Conservation (phyloP, 2,329 filamentous ascomycete genomes). For the Penicillium sp. region DNA sequence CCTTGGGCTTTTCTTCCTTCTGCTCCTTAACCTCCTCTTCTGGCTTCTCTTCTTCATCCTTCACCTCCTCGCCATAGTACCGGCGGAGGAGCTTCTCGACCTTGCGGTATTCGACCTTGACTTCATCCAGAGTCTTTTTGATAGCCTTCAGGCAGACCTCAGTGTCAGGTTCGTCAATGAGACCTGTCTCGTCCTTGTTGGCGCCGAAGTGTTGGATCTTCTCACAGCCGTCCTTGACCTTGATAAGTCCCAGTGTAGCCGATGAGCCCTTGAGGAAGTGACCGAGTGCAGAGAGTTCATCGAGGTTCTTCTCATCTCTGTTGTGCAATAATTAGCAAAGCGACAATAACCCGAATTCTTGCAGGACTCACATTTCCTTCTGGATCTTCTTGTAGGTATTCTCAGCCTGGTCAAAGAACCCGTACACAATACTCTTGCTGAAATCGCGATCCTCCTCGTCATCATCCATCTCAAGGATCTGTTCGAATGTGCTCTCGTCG, state of each 20-base stretch:
- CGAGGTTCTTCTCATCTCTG: conserved; percentile 67
- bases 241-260: conserved; percentile 84
- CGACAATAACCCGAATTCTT: neutral
- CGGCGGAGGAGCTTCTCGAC: conserved; percentile 67
- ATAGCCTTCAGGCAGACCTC: conserved; percentile 68
- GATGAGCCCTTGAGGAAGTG: conserved; percentile 98
- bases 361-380: conserved; percentile 63
- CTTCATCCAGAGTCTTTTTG: conserved; percentile 64
- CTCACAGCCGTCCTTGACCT: conserved; percentile 90
- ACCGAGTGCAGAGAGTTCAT: conserved; percentile 75
- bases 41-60: conserved; percentile 12
- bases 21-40: conserved; percentile 5
- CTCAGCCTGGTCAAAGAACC: conserved; percentile 89
- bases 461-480: conserved; percentile 99
- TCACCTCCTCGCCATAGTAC: conserved; percentile 61
- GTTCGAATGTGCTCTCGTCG: conserved; percentile 77
- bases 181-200: conserved; percentile 74
- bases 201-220: conserved; percentile 94
- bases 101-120: conserved; percentile 73
- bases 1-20: conserved; percentile 3
- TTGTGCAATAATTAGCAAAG: neutral
- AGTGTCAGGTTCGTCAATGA: conserved; percentile 62
- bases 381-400: conserved; percentile 86
- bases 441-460: conserved; percentile 83
- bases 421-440: conserved; percentile 80